phyloP scores from a whole-genome alignment of 164 flowering plant genomes.

The Tinospora cordifolia region DNA sequence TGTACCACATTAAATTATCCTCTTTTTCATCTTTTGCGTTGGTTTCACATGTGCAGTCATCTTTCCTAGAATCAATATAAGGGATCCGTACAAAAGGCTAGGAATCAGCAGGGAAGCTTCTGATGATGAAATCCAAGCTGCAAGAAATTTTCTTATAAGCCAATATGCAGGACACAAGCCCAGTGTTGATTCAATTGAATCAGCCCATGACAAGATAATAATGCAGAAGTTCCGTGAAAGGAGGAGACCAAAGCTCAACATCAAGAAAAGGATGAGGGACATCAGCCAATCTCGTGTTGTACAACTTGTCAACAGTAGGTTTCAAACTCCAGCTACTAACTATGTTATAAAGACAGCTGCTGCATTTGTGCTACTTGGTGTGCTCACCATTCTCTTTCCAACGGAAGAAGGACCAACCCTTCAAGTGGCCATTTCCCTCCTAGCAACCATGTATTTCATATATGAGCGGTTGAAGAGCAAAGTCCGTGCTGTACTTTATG shows the following conservation, averaged over 20 bases:
- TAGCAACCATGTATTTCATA: constrained; percentile 70
- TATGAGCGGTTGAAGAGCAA: constrained; percentile 66
- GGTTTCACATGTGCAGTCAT: constrained; percentile 33
- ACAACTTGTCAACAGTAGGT: constrained; percentile 60
- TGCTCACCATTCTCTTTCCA: constrained; percentile 75
- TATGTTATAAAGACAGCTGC: constrained; percentile 60
- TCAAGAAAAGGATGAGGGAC: constrained; percentile 78
- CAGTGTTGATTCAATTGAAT: constrained; percentile 87
- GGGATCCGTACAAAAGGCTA: constrained; percentile 90
- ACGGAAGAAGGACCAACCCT: constrained; percentile 96
- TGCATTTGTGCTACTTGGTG: constrained; percentile 65
- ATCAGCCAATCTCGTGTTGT: constrained; percentile 56
- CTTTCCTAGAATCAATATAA: constrained; percentile 71
- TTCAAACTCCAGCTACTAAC: constrained; percentile 60
- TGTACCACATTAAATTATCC: neutral
- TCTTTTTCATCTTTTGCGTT: neutral
- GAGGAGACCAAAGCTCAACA: constrained; percentile 71
- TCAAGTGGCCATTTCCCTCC: constrained; percentile 80
- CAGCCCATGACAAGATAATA: constrained; percentile 93
- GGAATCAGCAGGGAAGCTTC: constrained; percentile 91
- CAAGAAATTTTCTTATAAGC: constrained; percentile 77
- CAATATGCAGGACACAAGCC: constrained; percentile 80
- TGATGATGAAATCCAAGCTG: constrained; percentile 91
- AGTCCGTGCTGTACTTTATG: constrained; percentile 68
- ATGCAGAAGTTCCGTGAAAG: constrained; percentile 90